Conservation (phyloP, 129 eudicot genomes). For the Arctium minus region DNA sequence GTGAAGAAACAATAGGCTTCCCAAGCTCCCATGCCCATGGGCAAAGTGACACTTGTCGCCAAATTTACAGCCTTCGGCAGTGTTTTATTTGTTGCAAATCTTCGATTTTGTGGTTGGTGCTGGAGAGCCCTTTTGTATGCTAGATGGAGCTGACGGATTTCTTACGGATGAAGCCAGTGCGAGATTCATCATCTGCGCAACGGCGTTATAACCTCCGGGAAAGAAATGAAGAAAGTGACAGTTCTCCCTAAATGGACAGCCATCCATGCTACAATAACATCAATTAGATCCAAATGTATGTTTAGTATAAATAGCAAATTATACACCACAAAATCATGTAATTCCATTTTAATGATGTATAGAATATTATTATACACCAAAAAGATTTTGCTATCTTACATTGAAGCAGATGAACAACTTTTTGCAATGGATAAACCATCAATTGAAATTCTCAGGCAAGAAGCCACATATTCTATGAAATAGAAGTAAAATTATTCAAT, state of each 20-base stretch:
- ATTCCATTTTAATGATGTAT: no score
- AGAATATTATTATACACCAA: no score
- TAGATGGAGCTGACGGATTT: conserved; percentile 30
- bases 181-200: conserved; percentile 77
- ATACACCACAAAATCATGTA: not conserved
- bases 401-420: no score
- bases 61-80: conserved; percentile 85
- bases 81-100: conserved; percentile 71
- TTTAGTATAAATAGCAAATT: not conserved
- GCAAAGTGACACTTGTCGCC: conserved; percentile 89
- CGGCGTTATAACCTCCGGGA: conserved; percentile 93
- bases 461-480: no score
- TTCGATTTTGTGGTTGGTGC: conserved; percentile 50
- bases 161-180: conserved; percentile 41
- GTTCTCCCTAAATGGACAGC: conserved; percentile 89
- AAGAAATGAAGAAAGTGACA: conserved; percentile 92
- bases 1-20: conserved; percentile 42
- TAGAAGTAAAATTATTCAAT: no score
- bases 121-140: conserved; percentile 39
- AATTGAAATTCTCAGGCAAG: no score
- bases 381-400: no score
- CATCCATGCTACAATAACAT: conserved; percentile 56
- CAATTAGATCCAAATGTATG: not conserved
- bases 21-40: conserved; percentile 95
- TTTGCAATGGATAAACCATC: no score